Conservation (phyloP, 1,139 yeast genomes). For the Candida dubliniensis region DNA sequence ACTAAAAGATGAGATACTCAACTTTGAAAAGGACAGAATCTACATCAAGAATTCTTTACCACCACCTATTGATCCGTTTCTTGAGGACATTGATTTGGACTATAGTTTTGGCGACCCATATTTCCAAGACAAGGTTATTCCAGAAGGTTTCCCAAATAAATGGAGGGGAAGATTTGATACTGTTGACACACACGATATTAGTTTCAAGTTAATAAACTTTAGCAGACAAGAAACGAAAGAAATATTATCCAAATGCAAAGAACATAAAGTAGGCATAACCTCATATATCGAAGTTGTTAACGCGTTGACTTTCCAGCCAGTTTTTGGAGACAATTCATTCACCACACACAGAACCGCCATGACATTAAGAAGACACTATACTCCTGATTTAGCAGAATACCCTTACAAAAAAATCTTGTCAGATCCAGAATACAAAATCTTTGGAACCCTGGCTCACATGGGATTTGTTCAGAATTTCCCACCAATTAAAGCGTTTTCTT, state of each 20-base stretch:
- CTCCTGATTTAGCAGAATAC: conserved; percentile 17
- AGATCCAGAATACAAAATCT: conserved; percentile 25
- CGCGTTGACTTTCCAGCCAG: conserved; percentile 30
- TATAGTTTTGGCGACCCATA: conserved; percentile 26
- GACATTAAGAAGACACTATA: conserved; percentile 33
- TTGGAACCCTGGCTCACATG: conserved; percentile 37
- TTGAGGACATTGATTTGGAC: conserved; percentile 26
- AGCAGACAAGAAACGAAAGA: conserved; percentile 23
- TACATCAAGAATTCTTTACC: conserved; percentile 30
- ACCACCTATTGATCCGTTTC: conserved; percentile 33
- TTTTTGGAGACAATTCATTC: conserved; percentile 26
- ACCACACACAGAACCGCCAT: conserved; percentile 33
- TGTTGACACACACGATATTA: conserved; percentile 18
- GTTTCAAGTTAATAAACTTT: conserved; percentile 35
- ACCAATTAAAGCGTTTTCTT: conserved; percentile 32
- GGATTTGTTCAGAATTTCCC: conserved; percentile 33
- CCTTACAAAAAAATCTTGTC: conserved; percentile 21
- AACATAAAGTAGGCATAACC: conserved; percentile 35
- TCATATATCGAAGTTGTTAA: conserved; percentile 30
- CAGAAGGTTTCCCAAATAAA: conserved; percentile 22
- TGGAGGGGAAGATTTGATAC: conserved; percentile 39
- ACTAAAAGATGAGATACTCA: conserved; percentile 19
- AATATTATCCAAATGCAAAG: conserved; percentile 32
- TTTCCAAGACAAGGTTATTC: conserved; percentile 25
- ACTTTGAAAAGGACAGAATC: conserved; percentile 19